Conservation (phyloP, 768 basidiomycete species). For the Phaffia tasmanica region DNA sequence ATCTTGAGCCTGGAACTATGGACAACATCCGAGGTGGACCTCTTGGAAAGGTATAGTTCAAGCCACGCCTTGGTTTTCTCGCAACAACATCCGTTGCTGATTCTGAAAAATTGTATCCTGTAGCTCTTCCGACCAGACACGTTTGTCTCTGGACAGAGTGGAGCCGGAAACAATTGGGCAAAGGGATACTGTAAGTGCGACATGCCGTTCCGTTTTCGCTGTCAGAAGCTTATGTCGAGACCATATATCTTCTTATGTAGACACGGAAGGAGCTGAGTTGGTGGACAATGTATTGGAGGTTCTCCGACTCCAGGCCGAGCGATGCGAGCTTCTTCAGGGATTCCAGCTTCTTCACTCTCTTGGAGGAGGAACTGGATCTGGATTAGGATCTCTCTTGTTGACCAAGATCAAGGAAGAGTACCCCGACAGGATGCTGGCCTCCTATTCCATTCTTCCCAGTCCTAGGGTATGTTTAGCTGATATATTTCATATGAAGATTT, state of each 20-base stretch:
- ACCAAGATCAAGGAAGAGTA: slow-evolving; percentile 66
- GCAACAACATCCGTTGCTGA: neutral
- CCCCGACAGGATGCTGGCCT: slow-evolving; percentile 43
- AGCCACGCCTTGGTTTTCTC: neutral
- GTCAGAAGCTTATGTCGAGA: neutral
- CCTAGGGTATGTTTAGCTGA: slow-evolving; percentile 43
- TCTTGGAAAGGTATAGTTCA: slow-evolving; percentile 43
- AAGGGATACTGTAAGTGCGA: slow-evolving; percentile 52
- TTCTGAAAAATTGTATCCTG: neutral
- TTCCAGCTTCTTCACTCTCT: slow-evolving; percentile 78
- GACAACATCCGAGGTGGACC: slow-evolving; percentile 61
- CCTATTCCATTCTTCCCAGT: slow-evolving; percentile 49
- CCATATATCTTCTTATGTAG: neutral
- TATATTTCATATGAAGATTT: no score
- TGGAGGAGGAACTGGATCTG: slow-evolving; percentile 77
- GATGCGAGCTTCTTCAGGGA: slow-evolving; percentile 77
- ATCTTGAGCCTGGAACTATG: slow-evolving; percentile 78
- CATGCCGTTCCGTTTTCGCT: neutral
- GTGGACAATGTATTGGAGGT: slow-evolving; percentile 50
- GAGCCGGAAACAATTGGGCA: slow-evolving; percentile 87
- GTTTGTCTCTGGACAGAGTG: slow-evolving; percentile 48
- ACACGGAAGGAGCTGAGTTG: slow-evolving; percentile 58
- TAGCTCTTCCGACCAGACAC: slow-evolving; percentile 77
- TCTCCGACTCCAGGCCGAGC: slow-evolving; percentile 67
- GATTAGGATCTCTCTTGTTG: slow-evolving; percentile 66